A percentile compares a stretch with the other conserved stretches of the same genome.
Evolutionary conservation across 2,329 filamentous ascomycete species (phyloP).

Genomic region (Drechslera avenae): DNA sequence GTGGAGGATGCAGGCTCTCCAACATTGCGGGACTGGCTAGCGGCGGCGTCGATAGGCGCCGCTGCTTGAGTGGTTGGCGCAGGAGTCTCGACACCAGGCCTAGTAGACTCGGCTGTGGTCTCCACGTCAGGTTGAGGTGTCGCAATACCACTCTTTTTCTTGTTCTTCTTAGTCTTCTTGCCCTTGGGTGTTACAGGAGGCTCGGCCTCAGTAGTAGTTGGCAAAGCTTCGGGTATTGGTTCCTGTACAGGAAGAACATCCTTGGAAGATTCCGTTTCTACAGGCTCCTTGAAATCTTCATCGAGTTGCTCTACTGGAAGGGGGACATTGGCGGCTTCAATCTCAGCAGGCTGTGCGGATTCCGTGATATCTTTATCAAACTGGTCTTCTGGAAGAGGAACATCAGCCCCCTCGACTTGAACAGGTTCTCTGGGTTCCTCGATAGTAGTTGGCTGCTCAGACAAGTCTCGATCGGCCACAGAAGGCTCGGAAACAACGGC

Average conservation of each 20-base stretch:
- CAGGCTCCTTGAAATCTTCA: slow-evolving; percentile 2
- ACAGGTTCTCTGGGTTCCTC: background rate
- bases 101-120: background rate
- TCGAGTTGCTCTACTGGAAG: background rate
- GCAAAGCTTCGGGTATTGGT: background rate
- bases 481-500: background rate
- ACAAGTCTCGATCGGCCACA: background rate
- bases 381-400: slow-evolving; percentile 4
- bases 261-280: background rate
- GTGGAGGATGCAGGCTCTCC: background rate
- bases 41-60: background rate
- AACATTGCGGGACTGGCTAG: background rate
- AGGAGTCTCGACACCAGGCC: background rate
- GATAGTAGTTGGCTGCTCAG: background rate
- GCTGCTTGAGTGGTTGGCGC: background rate
- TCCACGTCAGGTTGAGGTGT: slow-evolving; percentile 7
- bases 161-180: slow-evolving; percentile 15
- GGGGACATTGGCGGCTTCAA: slow-evolving; percentile 3
- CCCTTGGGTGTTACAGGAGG: background rate
- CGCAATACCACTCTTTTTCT: slow-evolving; percentile 5
- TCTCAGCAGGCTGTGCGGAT: background rate
- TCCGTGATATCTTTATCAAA: slow-evolving; percentile 1
- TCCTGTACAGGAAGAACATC: background rate
- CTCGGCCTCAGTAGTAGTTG: background rate
- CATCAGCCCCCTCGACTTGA: background rate